Conservation (phyloP, 768 basidiomycete species). For the Hysterangium stoloniferum region DNA sequence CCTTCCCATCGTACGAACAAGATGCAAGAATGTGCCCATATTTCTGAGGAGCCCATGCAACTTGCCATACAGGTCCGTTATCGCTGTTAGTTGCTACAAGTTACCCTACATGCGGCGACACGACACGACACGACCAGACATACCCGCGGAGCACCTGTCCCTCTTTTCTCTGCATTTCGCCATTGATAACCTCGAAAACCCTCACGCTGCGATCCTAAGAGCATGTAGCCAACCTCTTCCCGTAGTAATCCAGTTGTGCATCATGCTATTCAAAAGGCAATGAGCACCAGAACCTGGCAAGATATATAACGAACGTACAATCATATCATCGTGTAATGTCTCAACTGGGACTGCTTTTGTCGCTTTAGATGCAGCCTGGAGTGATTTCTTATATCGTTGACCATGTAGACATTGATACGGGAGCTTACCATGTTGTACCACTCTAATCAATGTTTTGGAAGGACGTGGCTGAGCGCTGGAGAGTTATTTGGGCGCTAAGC, state of each 20-base stretch:
- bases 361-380: constrained; percentile 1
- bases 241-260: constrained; percentile 96
- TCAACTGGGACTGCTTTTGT: constrained; percentile 76
- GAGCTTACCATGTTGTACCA: no score
- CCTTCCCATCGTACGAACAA: constrained; percentile 98
- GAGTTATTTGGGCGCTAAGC: no score
- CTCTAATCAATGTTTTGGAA: no score
- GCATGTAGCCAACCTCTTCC: constrained; percentile 92
- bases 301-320: constrained; percentile 46
- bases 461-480: no score
- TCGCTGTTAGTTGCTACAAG: constrained; percentile 54
- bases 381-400: no score
- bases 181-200: constrained; percentile 90
- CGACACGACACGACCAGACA: background rate
- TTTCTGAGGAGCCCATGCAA: constrained; percentile 97
- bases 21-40: constrained; percentile 95
- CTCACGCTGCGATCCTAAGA: constrained; percentile 93
- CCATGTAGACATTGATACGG: no score
- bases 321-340: constrained; percentile 98
- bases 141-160: constrained; percentile 76
- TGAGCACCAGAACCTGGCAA: background rate
- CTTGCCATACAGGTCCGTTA: constrained; percentile 96
- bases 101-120: no score
- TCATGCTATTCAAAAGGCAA: constrained; percentile 71
- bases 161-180: constrained; percentile 58